Evolutionary conservation across 1,284 basidiomycete genomes (phyloP).

Genomic region (Crucibulum parvulum): DNA sequence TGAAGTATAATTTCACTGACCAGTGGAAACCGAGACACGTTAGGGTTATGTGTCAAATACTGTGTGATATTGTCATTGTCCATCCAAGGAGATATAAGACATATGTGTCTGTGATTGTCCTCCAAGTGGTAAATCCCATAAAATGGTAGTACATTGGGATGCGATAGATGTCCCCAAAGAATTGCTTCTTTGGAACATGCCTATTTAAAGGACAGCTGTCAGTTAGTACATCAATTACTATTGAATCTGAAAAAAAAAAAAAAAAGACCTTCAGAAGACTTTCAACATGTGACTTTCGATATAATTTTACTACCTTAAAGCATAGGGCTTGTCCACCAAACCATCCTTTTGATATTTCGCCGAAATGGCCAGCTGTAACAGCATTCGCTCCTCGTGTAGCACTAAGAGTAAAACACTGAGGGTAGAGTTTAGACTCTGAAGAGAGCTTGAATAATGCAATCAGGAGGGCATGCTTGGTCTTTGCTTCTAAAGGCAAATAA

Average conservation of each 20-base stretch:
- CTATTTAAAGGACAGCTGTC: not conserved
- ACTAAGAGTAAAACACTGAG: not conserved
- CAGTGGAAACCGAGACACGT: not conserved
- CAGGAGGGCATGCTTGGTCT: not conserved
- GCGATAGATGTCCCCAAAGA: conserved; percentile 17
- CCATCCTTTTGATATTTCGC: not conserved
- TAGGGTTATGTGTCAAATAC: not conserved
- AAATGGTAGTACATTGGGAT: conserved; percentile 24
- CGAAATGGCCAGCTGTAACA: not conserved
- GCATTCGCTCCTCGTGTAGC: not conserved
- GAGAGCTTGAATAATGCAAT: not conserved
- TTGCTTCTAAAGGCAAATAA: not conserved
- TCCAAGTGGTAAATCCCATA: conserved; percentile 19
- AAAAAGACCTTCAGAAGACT: not conserved
- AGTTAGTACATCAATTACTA: too few relatives aligned
- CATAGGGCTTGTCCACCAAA: not conserved
- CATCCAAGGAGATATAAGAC: conserved; percentile 26
- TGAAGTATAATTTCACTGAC: not conserved
- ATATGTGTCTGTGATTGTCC: conserved; percentile 6
- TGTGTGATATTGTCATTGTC: conserved; percentile 1
- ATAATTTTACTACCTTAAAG: not conserved
- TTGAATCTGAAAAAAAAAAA: not conserved
- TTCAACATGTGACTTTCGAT: not conserved
- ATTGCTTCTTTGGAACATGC: conserved; percentile 9
- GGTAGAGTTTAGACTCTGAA: not conserved